phyloP scores from a whole-genome alignment of 202 grass and related monocot species.

The Cymbopogon flexuosus region DNA sequence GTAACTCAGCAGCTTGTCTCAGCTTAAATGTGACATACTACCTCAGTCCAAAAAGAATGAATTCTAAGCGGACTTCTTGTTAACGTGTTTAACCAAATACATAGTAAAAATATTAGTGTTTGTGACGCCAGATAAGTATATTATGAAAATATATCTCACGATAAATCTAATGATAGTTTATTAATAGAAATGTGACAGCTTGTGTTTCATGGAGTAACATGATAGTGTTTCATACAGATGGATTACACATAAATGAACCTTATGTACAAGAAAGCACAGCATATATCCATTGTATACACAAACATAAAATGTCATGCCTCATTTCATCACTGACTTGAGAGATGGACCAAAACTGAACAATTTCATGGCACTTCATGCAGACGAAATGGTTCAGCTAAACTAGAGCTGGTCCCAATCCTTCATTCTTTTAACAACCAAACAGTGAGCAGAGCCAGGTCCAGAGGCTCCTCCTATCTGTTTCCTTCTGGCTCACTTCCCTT shows the following conservation, averaged over 20 bases:
- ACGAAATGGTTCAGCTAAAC: conserved; percentile 40
- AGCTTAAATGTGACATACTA: not conserved
- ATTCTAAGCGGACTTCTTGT: not conserved
- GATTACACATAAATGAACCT: conserved; percentile 30
- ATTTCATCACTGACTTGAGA: conserved; percentile 1
- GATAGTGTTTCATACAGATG: conserved; percentile 15
- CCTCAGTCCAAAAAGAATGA: not conserved
- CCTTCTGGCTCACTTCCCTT: conserved; percentile 38
- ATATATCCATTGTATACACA: conserved; percentile 3
- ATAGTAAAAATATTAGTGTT: not conserved
- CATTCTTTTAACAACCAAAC: conserved; percentile 47
- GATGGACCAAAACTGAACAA: conserved; percentile 4
- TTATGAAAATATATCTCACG: not conserved
- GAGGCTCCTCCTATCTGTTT: conserved; percentile 41
- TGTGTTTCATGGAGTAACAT: not conserved
- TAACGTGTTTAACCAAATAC: not conserved
- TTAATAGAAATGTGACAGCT: not conserved
- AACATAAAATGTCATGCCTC: not conserved
- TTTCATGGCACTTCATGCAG: conserved; percentile 20
- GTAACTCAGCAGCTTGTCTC: not conserved
- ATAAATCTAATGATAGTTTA: too few relatives aligned
- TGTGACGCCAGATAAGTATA: not conserved
- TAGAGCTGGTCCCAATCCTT: conserved; percentile 25
- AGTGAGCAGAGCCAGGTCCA: conserved; percentile 67
- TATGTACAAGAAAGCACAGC: conserved; percentile 30